phyloP scores from a whole-genome alignment of 2,329 filamentous ascomycete species.

The Penicillium capsulatum region DNA sequence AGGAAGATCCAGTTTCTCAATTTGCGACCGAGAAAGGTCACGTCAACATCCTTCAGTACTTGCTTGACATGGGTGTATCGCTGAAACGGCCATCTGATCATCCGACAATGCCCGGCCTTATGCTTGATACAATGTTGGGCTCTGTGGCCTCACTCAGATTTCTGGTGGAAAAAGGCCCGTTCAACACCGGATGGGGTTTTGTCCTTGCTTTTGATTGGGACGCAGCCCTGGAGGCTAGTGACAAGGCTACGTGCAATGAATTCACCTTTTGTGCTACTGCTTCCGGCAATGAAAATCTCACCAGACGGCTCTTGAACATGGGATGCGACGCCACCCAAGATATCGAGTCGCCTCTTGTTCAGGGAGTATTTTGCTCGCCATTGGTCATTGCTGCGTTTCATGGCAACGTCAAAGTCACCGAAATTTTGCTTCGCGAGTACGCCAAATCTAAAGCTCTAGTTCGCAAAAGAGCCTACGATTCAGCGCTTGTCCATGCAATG shows the following conservation, averaged over 20 bases:
- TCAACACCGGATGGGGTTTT: no score
- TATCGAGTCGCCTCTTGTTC: background rate
- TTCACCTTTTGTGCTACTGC: background rate
- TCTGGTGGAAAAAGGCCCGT: background rate
- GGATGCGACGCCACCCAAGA: background rate
- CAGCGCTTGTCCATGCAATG: no score
- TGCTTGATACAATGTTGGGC: background rate
- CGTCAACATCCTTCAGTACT: background rate
- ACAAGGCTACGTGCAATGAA: no score
- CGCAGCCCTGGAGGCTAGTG: background rate
- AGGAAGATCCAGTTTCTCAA: background rate
- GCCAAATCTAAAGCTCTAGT: no score
- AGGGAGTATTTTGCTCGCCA: background rate
- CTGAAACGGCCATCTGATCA: background rate
- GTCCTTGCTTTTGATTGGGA: background rate
- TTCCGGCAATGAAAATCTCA: background rate
- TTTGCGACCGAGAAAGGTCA: background rate
- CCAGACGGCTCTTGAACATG: background rate
- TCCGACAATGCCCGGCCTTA: background rate
- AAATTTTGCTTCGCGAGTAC: no score
- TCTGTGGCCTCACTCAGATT: background rate
- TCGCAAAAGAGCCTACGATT: no score
- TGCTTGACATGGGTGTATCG: background rate
- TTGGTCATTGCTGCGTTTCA: background rate
- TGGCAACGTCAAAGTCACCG: background rate